phyloP scores from a whole-genome alignment of 345 rosid species.

The Dimocarpus longan region DNA sequence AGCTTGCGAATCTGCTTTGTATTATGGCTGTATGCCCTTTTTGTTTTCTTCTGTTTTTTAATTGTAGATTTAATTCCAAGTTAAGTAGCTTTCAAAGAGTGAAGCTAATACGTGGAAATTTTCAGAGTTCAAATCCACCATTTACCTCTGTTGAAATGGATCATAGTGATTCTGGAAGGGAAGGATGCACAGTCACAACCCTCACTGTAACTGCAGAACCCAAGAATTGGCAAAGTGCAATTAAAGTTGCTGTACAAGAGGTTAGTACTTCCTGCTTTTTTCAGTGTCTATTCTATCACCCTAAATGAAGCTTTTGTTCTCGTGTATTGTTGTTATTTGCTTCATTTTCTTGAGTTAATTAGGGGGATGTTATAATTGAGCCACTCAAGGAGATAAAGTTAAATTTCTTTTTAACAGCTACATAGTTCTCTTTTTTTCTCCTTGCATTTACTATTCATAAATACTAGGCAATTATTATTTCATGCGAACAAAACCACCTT shows the following conservation, averaged over 20 bases:
- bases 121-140: conserved; percentile 98
- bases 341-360: conserved; percentile 4
- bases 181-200: conserved; percentile 99
- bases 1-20: neutral
- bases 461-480: neutral
- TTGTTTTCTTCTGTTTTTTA: neutral
- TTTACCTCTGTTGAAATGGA: conserved; percentile 98
- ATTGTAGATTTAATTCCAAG: neutral
- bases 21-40: neutral
- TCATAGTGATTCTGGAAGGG: conserved; percentile 99
- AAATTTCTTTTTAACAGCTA: neutral
- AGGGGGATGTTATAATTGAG: neutral
- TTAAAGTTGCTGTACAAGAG: conserved; percentile 97
- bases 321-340: conserved; percentile 13
- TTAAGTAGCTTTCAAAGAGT: conserved; percentile 12
- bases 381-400: neutral
- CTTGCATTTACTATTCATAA: neutral
- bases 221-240: conserved; percentile 93
- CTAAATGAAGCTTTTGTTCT: conserved; percentile 3
- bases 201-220: conserved; percentile 99
- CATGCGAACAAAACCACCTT: neutral
- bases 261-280: conserved; percentile 45
- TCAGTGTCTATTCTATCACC: conserved; percentile 9
- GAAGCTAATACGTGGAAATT: conserved; percentile 36
- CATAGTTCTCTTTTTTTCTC: neutral